These are phyloP conservation scores for Dictyostelium brefeldianum DNA, from an alignment of 78 protist genomes.

Conservation along the genomic window DNA sequence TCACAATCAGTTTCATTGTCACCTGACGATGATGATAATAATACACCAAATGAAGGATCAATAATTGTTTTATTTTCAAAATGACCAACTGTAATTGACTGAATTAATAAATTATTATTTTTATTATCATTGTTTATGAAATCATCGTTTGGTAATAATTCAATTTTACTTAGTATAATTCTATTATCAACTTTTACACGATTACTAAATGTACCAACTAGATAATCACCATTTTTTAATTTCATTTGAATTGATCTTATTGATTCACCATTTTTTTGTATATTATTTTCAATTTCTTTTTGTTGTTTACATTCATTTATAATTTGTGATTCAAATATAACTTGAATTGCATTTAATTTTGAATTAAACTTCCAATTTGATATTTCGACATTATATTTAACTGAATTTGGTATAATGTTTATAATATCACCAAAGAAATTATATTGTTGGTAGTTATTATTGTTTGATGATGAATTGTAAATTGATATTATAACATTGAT, in stretches of 20 bases:
- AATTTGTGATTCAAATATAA: constrained; percentile 4
- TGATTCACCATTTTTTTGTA: neutral
- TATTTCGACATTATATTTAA: neutral
- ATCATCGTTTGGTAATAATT: neutral
- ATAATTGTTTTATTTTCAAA: neutral
- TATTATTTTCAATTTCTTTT: neutral
- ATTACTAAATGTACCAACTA: constrained; percentile 28
- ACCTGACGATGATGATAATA: neutral
- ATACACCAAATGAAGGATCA: constrained; percentile 30
- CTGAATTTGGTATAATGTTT: constrained; percentile 26
- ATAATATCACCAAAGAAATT: constrained; percentile 19
- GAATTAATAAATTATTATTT: neutral
- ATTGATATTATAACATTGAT: neutral
- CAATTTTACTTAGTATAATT: neutral
- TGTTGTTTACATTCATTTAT: neutral
- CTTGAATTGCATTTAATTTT: neutral
- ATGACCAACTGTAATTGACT: neutral
- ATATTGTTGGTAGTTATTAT: neutral
- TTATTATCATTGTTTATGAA: neutral
- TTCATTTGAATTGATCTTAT: constrained; percentile 6
- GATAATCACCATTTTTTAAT: neutral
- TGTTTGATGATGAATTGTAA: neutral
- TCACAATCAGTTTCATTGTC: too few relatives aligned
- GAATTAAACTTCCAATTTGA: neutral
- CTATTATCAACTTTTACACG: neutral